These are phyloP conservation scores for Cutaneotrichosporon cutaneum DNA, from an alignment of 1,284 basidiomycete species.

Conservation along the genomic window DNA sequence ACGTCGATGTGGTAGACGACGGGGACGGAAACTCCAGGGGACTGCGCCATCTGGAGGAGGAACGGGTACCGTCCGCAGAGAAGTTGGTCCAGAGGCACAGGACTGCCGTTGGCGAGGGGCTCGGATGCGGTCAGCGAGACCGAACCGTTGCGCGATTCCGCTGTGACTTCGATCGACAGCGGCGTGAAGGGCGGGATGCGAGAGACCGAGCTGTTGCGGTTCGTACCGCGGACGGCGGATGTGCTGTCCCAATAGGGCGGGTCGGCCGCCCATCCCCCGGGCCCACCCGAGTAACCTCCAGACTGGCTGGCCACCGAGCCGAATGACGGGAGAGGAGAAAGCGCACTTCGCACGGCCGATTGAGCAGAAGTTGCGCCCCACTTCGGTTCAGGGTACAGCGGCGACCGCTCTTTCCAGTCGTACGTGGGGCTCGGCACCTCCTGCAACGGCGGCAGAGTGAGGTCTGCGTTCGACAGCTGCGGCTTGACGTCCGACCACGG, in stretches of 20 bases:
- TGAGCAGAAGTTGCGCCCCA: constrained; percentile 10
- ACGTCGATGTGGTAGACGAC: constrained; percentile 27
- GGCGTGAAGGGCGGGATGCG: constrained; percentile 15
- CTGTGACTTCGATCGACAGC: constrained; percentile 13
- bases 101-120: background rate
- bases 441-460: constrained; percentile 21
- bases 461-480: constrained; percentile 1
- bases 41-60: constrained; percentile 12
- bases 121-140: constrained; percentile 14
- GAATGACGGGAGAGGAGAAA: constrained; percentile 17
- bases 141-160: background rate
- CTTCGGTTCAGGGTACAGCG: constrained; percentile 12
- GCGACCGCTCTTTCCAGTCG: constrained; percentile 19
- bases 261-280: constrained; percentile 2
- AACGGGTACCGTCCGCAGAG: constrained; percentile 21
- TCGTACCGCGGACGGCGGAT: background rate
- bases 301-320: constrained; percentile 16
- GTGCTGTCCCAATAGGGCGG: constrained; percentile 12
- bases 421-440: constrained; percentile 14
- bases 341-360: constrained; percentile 8
- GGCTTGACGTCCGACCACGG: constrained; percentile 7
- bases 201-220: constrained; percentile 4
- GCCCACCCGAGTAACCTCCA: background rate
- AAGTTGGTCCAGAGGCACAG: constrained; percentile 14
- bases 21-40: constrained; percentile 2